These are phyloP conservation scores for Fusarium domesticum DNA, from an alignment of 2,329 filamentous ascomycete genomes.

Conservation along the genomic window DNA sequence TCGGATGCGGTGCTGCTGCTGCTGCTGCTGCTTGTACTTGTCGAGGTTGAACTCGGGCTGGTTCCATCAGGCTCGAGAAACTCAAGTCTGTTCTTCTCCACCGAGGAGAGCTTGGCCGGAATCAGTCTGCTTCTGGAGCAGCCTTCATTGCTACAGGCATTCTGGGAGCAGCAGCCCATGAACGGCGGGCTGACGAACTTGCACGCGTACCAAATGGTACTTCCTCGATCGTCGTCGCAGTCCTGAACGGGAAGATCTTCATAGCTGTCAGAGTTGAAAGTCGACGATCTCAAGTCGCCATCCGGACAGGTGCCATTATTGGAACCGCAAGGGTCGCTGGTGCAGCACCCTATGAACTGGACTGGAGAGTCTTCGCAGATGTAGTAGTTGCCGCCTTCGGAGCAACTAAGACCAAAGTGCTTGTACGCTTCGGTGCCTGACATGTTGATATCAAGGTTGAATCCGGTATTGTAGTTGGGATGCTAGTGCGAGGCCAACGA, in stretches of 20 bases:
- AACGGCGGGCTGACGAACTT: slow-evolving; percentile 33
- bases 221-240: slow-evolving; percentile 26
- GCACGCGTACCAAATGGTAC: slow-evolving; percentile 37
- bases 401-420: slow-evolving; percentile 34
- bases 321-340: slow-evolving; percentile 33
- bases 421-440: slow-evolving; percentile 6
- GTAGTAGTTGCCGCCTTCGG: slow-evolving; percentile 36
- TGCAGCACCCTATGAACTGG: slow-evolving; percentile 43
- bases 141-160: slow-evolving; percentile 18
- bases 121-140: slow-evolving; percentile 16
- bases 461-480: not conserved
- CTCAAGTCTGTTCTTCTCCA: slow-evolving; percentile 10
- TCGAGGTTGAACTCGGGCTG: slow-evolving; percentile 1
- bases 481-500: not conserved
- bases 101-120: slow-evolving; percentile 12
- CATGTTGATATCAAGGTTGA: slow-evolving; percentile 12
- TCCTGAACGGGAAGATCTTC: slow-evolving; percentile 32
- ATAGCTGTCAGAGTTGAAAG: slow-evolving; percentile 33
- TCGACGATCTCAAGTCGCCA: slow-evolving; percentile 26
- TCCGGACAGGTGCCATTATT: slow-evolving; percentile 35
- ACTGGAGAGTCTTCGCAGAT: slow-evolving; percentile 33
- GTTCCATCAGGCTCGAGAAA: slow-evolving; percentile 15
- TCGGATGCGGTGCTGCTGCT: slow-evolving; percentile 4
- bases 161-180: slow-evolving; percentile 38
- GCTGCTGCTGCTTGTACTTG: slow-evolving; percentile 7